A percentile compares a stretch with the other conserved stretches of the same genome.
Conservation (phyloP, 768 basidiomycete genomes). For the Boletus tylopilopsis region DNA sequence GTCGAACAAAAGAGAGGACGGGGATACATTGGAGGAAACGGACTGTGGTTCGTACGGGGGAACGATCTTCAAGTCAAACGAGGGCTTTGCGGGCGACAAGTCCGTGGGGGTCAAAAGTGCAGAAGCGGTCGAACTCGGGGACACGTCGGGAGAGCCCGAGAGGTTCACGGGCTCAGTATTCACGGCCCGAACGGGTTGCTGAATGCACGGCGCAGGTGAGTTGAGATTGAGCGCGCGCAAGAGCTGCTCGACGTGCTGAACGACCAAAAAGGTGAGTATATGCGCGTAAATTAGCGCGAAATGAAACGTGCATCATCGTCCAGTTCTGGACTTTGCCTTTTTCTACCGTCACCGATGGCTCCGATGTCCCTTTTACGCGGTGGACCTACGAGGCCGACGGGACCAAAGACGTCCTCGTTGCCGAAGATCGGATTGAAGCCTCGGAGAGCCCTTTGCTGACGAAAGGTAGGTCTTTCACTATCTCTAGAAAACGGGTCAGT, state of each 20-base stretch:
- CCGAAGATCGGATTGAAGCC: constrained; percentile 22
- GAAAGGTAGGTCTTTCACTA: constrained; percentile 39
- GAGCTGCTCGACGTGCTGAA: constrained; percentile 76
- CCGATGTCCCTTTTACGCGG: constrained; percentile 52
- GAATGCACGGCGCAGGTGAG: constrained; percentile 58
- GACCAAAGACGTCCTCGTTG: constrained; percentile 67
- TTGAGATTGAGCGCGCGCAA: constrained; percentile 76
- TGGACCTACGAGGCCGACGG: constrained; percentile 36
- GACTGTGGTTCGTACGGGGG: constrained; percentile 46
- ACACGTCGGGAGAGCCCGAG: constrained; percentile 64
- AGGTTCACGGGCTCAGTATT: constrained; percentile 36
- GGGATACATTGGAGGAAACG: constrained; percentile 24
- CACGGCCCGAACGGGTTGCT: constrained; percentile 41
- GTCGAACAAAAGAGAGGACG: constrained; percentile 43
- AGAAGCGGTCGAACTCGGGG: constrained; percentile 68
- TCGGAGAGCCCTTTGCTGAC: constrained; percentile 26
- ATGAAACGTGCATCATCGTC: constrained; percentile 42
- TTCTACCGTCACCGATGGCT: constrained; percentile 78
- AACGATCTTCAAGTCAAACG: constrained; percentile 55
- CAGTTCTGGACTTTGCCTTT: constrained; percentile 53
- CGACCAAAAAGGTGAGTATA: constrained; percentile 28
- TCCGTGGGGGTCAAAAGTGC: constrained; percentile 73
- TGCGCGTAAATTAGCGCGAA: constrained; percentile 18
- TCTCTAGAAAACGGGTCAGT: constrained; percentile 58
- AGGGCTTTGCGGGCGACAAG: constrained; percentile 56